A percentile compares a stretch with the other conserved stretches of the same genome.
These are phyloP conservation scores for Canariomyces notabilis DNA, from an alignment of 2,329 filamentous ascomycete species.

Conservation along the genomic window DNA sequence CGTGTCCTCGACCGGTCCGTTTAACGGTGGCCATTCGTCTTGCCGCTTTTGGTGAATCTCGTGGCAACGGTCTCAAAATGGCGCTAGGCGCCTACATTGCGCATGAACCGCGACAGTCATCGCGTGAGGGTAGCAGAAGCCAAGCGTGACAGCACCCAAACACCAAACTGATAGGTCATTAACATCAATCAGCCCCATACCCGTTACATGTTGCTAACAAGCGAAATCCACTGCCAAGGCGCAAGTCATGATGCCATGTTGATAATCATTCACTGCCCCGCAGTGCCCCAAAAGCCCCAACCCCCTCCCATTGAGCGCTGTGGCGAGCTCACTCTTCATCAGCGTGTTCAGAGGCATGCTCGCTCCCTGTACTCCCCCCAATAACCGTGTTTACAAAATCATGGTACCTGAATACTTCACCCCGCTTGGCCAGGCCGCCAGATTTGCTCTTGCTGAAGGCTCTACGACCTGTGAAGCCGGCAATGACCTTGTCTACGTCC, in stretches of 20 bases:
- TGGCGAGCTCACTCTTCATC: slow-evolving; percentile 18
- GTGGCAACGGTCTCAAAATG: background rate
- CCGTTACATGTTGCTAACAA: background rate
- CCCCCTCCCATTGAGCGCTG: slow-evolving; percentile 1
- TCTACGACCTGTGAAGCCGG: slow-evolving; percentile 76
- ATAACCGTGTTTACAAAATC: slow-evolving; percentile 77
- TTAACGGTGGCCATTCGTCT: no score
- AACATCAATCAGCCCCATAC: background rate
- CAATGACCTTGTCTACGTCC: slow-evolving; percentile 83
- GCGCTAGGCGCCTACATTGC: slow-evolving; percentile 5
- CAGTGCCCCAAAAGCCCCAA: background rate
- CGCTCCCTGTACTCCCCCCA: slow-evolving; percentile 44
- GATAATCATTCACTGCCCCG: background rate
- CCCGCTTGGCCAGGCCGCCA: slow-evolving; percentile 56
- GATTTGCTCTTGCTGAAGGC: slow-evolving; percentile 67
- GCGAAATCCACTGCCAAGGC: background rate
- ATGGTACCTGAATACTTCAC: slow-evolving; percentile 88
- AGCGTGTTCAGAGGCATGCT: slow-evolving; percentile 25
- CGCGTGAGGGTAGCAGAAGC: background rate
- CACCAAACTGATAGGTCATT: no score
- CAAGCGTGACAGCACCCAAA: slow-evolving; percentile 3
- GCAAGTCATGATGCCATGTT: slow-evolving; percentile 4
- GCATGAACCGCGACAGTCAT: slow-evolving; percentile 6
- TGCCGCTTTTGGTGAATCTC: background rate
- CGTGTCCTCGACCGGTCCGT: no score